A percentile compares a stretch with the other conserved stretches of the same genome.
These are phyloP conservation scores for Neoboletus magnificus DNA, from an alignment of 768 basidiomycete genomes.

Conservation along the genomic window DNA sequence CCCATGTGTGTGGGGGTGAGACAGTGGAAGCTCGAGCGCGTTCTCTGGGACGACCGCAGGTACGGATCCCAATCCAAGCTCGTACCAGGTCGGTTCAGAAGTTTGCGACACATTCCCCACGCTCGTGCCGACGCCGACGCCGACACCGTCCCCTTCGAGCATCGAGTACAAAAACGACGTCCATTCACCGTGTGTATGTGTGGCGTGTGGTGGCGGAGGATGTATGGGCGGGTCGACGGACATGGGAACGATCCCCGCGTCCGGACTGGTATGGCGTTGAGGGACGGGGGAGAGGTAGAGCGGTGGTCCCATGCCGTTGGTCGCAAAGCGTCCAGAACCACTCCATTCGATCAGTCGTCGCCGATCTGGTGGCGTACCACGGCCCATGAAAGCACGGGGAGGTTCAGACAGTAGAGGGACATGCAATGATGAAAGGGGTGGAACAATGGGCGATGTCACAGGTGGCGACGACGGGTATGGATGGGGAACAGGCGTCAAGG, in stretches of 20 bases:
- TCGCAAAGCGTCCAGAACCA: constrained; percentile 14
- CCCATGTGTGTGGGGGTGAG: constrained; percentile 1
- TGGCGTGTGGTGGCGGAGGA: background rate
- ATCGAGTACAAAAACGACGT: constrained; percentile 33
- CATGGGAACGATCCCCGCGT: constrained; percentile 23
- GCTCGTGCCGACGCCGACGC: constrained; percentile 7
- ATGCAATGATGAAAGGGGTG: constrained; percentile 28
- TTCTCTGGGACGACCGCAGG: constrained; percentile 5
- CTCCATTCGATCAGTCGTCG: constrained; percentile 31
- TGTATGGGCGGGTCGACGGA: constrained; percentile 15
- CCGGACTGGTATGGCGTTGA: constrained; percentile 12
- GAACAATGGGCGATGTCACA: constrained; percentile 14
- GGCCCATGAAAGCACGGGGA: constrained; percentile 34
- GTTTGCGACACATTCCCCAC: constrained; percentile 1
- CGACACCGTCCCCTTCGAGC: constrained; percentile 31
- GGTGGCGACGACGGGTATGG: constrained; percentile 3
- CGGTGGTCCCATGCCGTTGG: constrained; percentile 22
- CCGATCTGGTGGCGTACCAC: constrained; percentile 32
- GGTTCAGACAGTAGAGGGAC: constrained; percentile 33
- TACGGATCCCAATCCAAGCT: constrained; percentile 24
- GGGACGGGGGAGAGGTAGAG: constrained; percentile 26
- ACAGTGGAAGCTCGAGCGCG: constrained; percentile 13
- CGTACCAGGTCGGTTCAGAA: constrained; percentile 27
- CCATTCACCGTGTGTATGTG: constrained; percentile 26
- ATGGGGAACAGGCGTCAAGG: constrained; percentile 3